A percentile compares a stretch with the other conserved stretches of the same genome.
Evolutionary conservation across 345 rosid genomes (phyloP).

Genomic region (Moricandia moricandioides): DNA sequence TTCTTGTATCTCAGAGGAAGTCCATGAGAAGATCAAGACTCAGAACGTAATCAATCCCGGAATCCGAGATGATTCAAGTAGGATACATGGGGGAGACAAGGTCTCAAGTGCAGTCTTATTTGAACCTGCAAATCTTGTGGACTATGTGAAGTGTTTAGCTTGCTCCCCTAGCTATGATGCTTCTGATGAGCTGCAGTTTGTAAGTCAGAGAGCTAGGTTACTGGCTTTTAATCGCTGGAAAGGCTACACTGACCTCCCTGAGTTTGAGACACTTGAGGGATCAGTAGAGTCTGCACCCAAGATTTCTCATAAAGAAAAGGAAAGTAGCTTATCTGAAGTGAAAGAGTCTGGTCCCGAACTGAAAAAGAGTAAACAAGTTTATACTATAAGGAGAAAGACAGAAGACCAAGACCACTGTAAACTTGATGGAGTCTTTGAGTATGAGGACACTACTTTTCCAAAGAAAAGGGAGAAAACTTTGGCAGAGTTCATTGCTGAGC

Average conservation of each 20-base stretch:
- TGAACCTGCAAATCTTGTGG: conserved; percentile 53
- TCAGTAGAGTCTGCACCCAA: conserved; percentile 50
- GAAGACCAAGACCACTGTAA: conserved; percentile 30
- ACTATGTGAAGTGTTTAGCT: conserved; percentile 49
- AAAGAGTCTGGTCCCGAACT: conserved; percentile 28
- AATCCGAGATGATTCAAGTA: conserved; percentile 44
- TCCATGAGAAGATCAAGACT: conserved; percentile 40
- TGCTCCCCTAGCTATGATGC: conserved; percentile 32
- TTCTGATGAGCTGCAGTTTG: conserved; percentile 51
- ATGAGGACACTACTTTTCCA: conserved; percentile 26
- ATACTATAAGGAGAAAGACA: conserved; percentile 35
- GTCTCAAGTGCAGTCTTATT: conserved; percentile 46
- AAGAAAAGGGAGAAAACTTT: conserved; percentile 59
- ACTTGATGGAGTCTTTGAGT: conserved; percentile 39
- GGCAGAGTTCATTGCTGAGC: conserved; percentile 52
- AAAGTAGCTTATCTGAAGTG: conserved; percentile 17
- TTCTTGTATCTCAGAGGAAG: conserved; percentile 55
- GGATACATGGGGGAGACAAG: conserved; percentile 49
- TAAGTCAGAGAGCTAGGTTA: conserved; percentile 48
- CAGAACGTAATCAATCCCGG: conserved; percentile 65
- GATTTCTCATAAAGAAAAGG: conserved; percentile 32
- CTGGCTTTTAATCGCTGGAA: conserved; percentile 67
- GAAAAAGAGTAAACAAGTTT: conserved; percentile 29
- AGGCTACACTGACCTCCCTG: conserved; percentile 57
- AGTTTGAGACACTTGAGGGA: conserved; percentile 45